Evolutionary conservation across 2,329 filamentous ascomycete genomes (phyloP).

Genomic region (Nannizzia gypsea): DNA sequence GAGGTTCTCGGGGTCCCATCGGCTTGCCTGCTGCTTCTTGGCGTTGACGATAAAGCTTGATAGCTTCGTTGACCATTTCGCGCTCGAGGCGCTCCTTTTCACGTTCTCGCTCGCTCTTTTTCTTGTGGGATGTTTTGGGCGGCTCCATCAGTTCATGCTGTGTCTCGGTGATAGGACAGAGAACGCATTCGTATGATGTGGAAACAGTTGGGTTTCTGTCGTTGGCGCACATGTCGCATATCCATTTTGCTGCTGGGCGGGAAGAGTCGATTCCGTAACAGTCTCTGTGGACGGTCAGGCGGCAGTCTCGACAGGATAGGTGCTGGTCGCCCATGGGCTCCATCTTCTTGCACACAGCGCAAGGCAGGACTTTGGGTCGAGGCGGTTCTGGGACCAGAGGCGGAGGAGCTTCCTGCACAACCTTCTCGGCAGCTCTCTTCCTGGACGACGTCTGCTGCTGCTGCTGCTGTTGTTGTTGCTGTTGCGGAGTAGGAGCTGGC

Average conservation of each 20-base stretch:
- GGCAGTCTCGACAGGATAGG: slow-evolving; percentile 73
- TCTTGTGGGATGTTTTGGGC: slow-evolving; percentile 65
- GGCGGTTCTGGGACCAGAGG: slow-evolving; percentile 65
- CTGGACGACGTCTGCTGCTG: slow-evolving; percentile 40
- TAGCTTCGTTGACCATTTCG: slow-evolving; percentile 66
- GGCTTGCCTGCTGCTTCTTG: slow-evolving; percentile 79
- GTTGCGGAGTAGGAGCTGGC: slow-evolving; percentile 21
- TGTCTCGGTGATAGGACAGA: slow-evolving; percentile 74
- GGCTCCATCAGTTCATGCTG: slow-evolving; percentile 75
- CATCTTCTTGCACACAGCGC: slow-evolving; percentile 67
- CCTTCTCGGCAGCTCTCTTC: slow-evolving; percentile 47
- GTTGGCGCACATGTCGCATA: slow-evolving; percentile 90
- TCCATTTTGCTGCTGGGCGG: slow-evolving; percentile 67
- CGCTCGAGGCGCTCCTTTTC: slow-evolving; percentile 80
- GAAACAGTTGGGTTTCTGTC: slow-evolving; percentile 86
- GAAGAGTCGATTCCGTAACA: slow-evolving; percentile 79
- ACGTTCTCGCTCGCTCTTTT: slow-evolving; percentile 84
- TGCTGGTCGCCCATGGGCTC: slow-evolving; percentile 61
- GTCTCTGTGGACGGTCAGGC: slow-evolving; percentile 76
- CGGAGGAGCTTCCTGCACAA: slow-evolving; percentile 35
- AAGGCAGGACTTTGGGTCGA: slow-evolving; percentile 66
- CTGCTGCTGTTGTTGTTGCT: no score
- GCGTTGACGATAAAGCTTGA: slow-evolving; percentile 68
- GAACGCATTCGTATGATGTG: slow-evolving; percentile 85
- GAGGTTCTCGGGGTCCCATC: slow-evolving; percentile 68